Base-by-base conservation (phyloP, 169 alveolate genomes). In the Plasmodium berghei region DNA sequence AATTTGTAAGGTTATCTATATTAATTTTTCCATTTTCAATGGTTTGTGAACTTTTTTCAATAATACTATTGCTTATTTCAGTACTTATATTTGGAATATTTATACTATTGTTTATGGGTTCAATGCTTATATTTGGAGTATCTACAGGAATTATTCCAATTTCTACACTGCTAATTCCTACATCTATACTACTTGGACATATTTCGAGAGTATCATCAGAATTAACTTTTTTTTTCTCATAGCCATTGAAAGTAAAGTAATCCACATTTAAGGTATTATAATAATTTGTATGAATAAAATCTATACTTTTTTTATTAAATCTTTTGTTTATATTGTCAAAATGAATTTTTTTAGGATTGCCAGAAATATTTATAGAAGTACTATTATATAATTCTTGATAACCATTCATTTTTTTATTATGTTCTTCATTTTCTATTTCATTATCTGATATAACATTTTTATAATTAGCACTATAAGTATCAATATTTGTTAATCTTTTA, bases 261-360 rank as follows among this genome's bases (percentile, higher is more conserved):
- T 77, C 70, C 12, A 20, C 58, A 26, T 77, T 77, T 56, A 64
- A 77, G 28, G 14, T 77, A 49, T 77, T 77, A 58, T 63, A 62
- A 45, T 63, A 63, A 16, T 58, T 77, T 8, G 59, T 63, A 58
- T 77, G 45, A n/a, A 26, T 34, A 45, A 63, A 77, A 58, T 77
- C 75, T 12, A 40, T 46, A 28, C 34, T 77, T 45, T 52, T 63
- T 26, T 42, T 64, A n/a, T 64, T 62, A 6, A 24, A 26, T 10
- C 45, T 72, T 34, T 34, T 34, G 5, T 34, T 34, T 34, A 34
- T 5, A 34, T 34, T 34, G 1, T 52, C 22, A 10, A 45, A 40
- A 2, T 70, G 18, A 12, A 34, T 5, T 22, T 72, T 58, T 14
- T 24, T 52, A 16, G 9, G 14, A 8, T 54, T n/a, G n/a, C 34